phyloP scores from a whole-genome alignment of 495 filamentous ascomycete genomes.

The Pyrenula aspistea region DNA sequence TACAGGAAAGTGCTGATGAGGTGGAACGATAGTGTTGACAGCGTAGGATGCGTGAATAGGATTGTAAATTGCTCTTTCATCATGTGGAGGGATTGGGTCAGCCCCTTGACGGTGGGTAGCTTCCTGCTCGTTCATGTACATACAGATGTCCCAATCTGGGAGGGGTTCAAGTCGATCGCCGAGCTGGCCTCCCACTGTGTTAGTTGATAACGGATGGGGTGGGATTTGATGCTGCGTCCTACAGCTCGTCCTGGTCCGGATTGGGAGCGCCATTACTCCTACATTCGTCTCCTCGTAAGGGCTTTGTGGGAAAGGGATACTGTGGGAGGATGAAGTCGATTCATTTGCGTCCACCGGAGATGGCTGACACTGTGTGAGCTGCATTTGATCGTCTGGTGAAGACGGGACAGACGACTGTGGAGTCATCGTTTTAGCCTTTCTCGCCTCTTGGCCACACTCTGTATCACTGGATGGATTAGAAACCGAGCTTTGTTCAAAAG shows the following conservation, averaged over 20 bases:
- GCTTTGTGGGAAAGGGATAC: neutral
- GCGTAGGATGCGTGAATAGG: no score
- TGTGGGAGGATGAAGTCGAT: neutral
- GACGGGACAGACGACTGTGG: no score
- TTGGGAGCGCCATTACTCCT: neutral
- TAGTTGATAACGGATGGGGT: neutral
- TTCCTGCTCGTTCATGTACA: neutral
- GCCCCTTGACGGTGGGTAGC: neutral
- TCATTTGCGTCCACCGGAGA: no score
- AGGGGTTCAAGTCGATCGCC: neutral
- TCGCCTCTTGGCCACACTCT: no score
- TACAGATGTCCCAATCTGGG: neutral
- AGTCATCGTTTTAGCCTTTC: no score
- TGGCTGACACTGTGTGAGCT: no score
- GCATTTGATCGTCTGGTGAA: no score
- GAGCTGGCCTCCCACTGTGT: neutral
- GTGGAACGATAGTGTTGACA: no score
- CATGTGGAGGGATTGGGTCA: neutral
- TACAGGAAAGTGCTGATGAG: no score
- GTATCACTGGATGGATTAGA: no score
- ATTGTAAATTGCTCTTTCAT: neutral
- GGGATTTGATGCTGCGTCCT: no score
- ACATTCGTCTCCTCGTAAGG: neutral
- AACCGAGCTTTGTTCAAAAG: no score
- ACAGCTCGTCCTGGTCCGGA: neutral